Evolutionary conservation across 768 basidiomycete genomes (phyloP), one percentile per base, ranked within the genome.

Genomic region (Gymnopilus dilepis): DNA sequence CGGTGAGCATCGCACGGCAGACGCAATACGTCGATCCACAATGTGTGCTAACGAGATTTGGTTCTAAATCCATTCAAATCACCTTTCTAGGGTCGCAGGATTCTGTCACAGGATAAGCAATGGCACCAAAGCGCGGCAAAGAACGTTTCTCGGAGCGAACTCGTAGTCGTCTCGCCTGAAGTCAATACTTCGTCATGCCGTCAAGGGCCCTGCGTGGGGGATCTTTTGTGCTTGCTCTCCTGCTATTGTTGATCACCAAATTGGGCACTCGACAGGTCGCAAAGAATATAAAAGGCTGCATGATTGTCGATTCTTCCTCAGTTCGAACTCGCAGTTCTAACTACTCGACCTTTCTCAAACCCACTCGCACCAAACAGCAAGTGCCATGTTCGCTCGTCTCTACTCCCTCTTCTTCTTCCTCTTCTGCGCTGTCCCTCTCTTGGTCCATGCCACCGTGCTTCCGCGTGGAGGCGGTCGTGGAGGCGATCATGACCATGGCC

Each of bases 231-330:
- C 26, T 30, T 17, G 6, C 34, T 8, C 30, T 59, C 47, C 40
- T 22, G 17, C 22, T 2, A 15, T 19, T 34, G 22, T 24, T 26
- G 41, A 31, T 9, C 17, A 21, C 28, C 4, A 50, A 24, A n/a
- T 85, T 84, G 82, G 80, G 79, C 83, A 83, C 79, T 43, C 6
- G 40, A 38, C 4, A 41, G 7, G 13, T 19, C 30, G 30, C 19
- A 30, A 42, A 50, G 45, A 45, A 33, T 65, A 61, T 65, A 61
- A 61, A 65, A 65, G 17, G 6, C 60, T 3, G 31, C 28, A n/a
- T n/a, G 34, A 19, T 52, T 21, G 37, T 15, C 15, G 17, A 22
- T 45, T 48, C 11, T 61, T 55, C 64, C 42, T 54, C 56, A 61
- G 60, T 65, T 61, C 60, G 63, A 65, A 61, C 60, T 43, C 52